Evolutionary conservation across 495 filamentous ascomycete genomes (phyloP).

Genomic region (Lasiosphaeria miniovina): DNA sequence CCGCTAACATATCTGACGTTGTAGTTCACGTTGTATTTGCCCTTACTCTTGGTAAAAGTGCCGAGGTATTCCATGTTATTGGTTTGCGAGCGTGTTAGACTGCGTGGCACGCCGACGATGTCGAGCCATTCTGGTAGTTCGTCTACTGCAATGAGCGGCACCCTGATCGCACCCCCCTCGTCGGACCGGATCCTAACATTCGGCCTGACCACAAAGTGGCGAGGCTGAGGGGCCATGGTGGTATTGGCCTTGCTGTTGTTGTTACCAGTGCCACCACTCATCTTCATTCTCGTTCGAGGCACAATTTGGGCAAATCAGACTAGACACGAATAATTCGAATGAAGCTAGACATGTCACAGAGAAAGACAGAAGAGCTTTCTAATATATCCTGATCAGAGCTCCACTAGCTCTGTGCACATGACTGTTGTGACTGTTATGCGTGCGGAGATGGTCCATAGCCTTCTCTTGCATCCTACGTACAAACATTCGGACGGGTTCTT

Average conservation of each 20-base stretch:
- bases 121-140: constrained; percentile 43
- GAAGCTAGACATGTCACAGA: too few species aligned
- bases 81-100: constrained; percentile 36
- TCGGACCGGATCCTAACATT: constrained; percentile 16
- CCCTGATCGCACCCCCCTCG: constrained; percentile 30
- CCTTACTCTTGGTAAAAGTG: constrained; percentile 21
- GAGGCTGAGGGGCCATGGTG: constrained; percentile 17
- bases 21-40: constrained; percentile 30
- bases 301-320: background rate
- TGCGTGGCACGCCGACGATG: constrained; percentile 37
- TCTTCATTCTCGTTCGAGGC: background rate
- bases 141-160: constrained; percentile 45
- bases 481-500: too few species aligned
- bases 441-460: too few species aligned
- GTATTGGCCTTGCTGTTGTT: background rate
- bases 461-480: too few species aligned
- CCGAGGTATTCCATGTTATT: constrained; percentile 40
- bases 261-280: background rate
- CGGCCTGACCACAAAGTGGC: constrained; percentile 39
- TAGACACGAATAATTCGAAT: background rate
- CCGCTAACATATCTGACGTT: constrained; percentile 7
- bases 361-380: too few species aligned
- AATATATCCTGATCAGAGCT: too few species aligned
- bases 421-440: too few species aligned
- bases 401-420: too few species aligned